Evolutionary conservation across 176 grass and related monocot genomes (phyloP).

Genomic region (Raddia distichophylla): DNA sequence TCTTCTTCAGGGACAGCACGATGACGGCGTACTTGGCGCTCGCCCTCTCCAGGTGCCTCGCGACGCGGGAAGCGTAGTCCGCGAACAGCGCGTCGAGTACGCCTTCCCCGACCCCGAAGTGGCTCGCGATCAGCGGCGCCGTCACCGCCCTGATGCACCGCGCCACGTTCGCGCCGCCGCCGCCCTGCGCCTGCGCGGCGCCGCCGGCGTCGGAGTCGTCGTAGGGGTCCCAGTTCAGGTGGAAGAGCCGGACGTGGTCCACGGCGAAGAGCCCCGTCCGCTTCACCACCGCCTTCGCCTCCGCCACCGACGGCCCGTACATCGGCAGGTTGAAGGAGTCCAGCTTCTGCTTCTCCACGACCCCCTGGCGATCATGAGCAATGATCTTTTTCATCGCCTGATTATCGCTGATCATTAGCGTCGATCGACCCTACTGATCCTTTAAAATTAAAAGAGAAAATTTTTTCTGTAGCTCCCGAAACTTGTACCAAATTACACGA

Average conservation of each 20-base stretch:
- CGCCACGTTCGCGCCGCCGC: constrained; percentile 28
- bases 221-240: constrained; percentile 46
- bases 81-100: constrained; percentile 39
- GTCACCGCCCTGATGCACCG: constrained; percentile 26
- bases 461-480: too few species aligned
- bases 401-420: too few species aligned
- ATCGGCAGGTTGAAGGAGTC: constrained; percentile 47
- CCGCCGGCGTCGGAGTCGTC: constrained; percentile 16
- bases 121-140: constrained; percentile 13
- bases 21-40: constrained; percentile 33
- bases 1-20: constrained; percentile 24
- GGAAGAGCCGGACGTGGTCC: constrained; percentile 6
- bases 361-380: constrained; percentile 10
- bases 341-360: constrained; percentile 45
- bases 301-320: constrained; percentile 51
- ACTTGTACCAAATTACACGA: too few species aligned
- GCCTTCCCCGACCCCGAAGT: constrained; percentile 18
- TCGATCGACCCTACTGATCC: too few species aligned
- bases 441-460: too few species aligned
- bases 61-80: neutral
- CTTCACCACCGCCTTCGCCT: constrained; percentile 30
- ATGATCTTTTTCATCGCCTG: too few species aligned
- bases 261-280: constrained; percentile 34
- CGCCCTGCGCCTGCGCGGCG: neutral
- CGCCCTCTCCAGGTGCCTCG: constrained; percentile 32